phyloP scores from a whole-genome alignment of 2,329 filamentous ascomycete species.

The Cryphonectria radicalis region DNA sequence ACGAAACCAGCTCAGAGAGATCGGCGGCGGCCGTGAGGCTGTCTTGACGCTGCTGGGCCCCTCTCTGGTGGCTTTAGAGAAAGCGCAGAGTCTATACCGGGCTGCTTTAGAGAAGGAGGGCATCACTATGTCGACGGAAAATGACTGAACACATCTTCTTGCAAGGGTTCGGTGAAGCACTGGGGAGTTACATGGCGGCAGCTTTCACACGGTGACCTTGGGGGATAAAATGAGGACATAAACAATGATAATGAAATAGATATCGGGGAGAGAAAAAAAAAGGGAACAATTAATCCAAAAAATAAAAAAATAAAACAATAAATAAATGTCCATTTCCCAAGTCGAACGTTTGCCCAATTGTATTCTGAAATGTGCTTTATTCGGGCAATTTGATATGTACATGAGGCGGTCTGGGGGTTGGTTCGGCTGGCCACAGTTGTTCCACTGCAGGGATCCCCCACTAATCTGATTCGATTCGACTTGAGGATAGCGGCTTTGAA shows the following conservation, averaged over 20 bases:
- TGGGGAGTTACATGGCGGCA: not conserved
- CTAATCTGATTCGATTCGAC: not conserved
- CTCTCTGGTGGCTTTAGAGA: constrained; percentile 70
- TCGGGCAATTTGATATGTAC: not conserved
- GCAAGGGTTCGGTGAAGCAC: not conserved
- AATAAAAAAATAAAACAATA: not conserved
- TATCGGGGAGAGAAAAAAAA: not conserved
- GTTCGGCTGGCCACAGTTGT: not conserved
- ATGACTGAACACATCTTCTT: constrained; percentile 16
- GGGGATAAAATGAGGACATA: not conserved
- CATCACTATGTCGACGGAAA: constrained; percentile 35
- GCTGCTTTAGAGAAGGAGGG: constrained; percentile 70
- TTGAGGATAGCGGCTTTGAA: constrained; percentile 13
- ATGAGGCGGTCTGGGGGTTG: not conserved
- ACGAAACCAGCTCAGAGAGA: constrained; percentile 70
- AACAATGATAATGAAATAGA: not conserved
- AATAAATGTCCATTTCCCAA: not conserved
- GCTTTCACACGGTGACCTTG: not conserved
- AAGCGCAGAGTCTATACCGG: constrained; percentile 72
- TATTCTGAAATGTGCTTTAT: not conserved
- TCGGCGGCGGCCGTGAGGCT: constrained; percentile 75
- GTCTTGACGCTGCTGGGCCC: constrained; percentile 79
- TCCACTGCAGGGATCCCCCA: constrained; percentile 13
- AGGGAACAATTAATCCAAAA: not conserved
- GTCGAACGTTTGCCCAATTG: not conserved